Conservation (phyloP, 345 rosid genomes). For the Gossypium sturtianum region DNA sequence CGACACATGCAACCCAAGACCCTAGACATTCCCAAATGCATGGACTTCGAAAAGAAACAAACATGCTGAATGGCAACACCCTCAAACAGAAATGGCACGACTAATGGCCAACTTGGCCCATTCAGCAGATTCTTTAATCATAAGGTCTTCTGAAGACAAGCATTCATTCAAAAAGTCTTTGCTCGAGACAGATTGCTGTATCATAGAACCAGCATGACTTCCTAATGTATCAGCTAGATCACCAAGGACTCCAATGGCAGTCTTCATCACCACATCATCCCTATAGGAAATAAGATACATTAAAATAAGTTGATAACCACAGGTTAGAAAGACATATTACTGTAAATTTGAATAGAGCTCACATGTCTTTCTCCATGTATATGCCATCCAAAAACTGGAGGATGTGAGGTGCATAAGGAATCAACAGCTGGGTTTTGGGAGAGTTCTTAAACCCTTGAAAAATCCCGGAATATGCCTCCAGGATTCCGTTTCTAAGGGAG, state of each 20-base stretch:
- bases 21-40: conserved; percentile 44
- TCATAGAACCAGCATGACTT: conserved; percentile 64
- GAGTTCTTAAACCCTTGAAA: conserved; percentile 77
- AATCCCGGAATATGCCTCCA: conserved; percentile 74
- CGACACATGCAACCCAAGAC: conserved; percentile 40
- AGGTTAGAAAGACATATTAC: no score
- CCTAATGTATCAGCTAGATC: conserved; percentile 81
- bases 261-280: conserved; percentile 78
- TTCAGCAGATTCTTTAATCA: conserved; percentile 61
- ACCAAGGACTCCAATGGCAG: conserved; percentile 73
- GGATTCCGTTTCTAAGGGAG: conserved; percentile 61
- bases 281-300: conserved; percentile 17
- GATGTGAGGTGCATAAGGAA: conserved; percentile 63
- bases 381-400: conserved; percentile 74
- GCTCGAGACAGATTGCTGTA: conserved; percentile 62
- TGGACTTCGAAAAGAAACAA: conserved; percentile 28
- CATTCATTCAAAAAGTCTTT: conserved; percentile 74
- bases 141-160: conserved; percentile 62
- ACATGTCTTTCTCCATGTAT: conserved; percentile 79
- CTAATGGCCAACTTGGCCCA: conserved; percentile 75
- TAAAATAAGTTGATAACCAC: background rate
- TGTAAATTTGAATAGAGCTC: conserved; percentile 18
- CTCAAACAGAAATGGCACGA: conserved; percentile 70
- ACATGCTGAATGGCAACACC: conserved; percentile 20
- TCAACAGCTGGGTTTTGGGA: conserved; percentile 61